Base-by-base conservation (phyloP, 1,139 yeast genomes). In the Ashbya aceris region DNA sequence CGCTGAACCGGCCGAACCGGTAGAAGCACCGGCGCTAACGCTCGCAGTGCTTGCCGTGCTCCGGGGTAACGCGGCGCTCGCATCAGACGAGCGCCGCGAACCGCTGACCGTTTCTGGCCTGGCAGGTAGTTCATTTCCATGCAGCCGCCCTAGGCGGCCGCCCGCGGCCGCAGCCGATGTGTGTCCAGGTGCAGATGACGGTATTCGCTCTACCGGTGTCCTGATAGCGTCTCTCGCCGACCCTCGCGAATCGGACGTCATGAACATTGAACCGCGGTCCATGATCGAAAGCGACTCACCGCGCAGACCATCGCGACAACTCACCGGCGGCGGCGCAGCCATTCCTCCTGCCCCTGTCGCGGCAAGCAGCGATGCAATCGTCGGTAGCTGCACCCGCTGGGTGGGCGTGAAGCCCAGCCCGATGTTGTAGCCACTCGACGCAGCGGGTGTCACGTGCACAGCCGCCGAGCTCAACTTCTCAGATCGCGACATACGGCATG, bases 221-320 rank as follows among this genome's bases (percentile, higher is more conserved):
- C 29, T 10, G 5, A 34, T 17, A 34, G 29, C n/a, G 27, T 34
- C 29, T 10, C 37, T 10, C 6, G 29, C 29, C 10, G 27, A 27
- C 11, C 40, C 28, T 12, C 52, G 46, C 33, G 52, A 49, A 17
- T 46, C 47, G 13, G 47, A 43, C 17, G 52, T 48, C 35, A 45
- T 45, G 30, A 49, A 49, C 38, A 48, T 46, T 35, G 41, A 43
- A 30, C 52, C 43, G 20, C 52, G 37, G 28, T 43, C 45, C 28
- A 48, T 42, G 32, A 47, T 47, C 5, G 20, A n/a, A 13, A n/a
- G 20, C 12, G n/a, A 7, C 20, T 32, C 35, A 3, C 12, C 40
- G 45, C 39, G 17, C 6, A 17, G 23, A 17, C 23, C 23, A 17
- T 17, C 23, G 23, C 23, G 23, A 17, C 23, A 17, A 6, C 23